phyloP scores from a whole-genome alignment of 768 basidiomycete genomes.

The Mrakia hoshinonis region DNA sequence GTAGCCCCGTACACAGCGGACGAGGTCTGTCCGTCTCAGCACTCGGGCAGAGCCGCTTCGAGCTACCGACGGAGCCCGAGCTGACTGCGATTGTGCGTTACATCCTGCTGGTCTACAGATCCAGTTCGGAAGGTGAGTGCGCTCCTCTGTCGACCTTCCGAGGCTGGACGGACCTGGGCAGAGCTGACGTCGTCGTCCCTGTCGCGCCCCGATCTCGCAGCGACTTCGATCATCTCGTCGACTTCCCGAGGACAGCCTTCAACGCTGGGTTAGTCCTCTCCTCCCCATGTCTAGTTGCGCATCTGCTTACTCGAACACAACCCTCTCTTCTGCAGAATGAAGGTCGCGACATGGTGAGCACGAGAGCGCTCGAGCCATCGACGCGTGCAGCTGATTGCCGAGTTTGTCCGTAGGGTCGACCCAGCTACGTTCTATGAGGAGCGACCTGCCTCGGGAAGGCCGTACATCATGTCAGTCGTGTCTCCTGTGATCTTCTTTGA shows the following conservation, averaged over 20 bases:
- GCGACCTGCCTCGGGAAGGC: slow-evolving; percentile 28
- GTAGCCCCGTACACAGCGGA: slow-evolving; percentile 31
- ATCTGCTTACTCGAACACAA: too few relatives aligned
- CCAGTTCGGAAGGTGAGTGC: slow-evolving; percentile 18
- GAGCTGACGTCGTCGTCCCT: neutral
- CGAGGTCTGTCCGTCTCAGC: slow-evolving; percentile 30
- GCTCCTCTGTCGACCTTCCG: neutral
- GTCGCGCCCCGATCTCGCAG: neutral
- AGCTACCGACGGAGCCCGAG: too few relatives aligned
- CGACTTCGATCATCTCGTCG: slow-evolving; percentile 34
- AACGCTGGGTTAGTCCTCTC: slow-evolving; percentile 27
- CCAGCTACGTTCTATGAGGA: slow-evolving; percentile 31
- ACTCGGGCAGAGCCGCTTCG: neutral
- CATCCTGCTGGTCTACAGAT: neutral
- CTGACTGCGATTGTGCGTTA: too few relatives aligned
- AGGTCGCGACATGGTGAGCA: slow-evolving; percentile 6
- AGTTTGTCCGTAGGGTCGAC: slow-evolving; percentile 4
- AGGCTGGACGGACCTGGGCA: too few relatives aligned
- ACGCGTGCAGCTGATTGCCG: neutral
- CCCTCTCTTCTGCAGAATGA: neutral
- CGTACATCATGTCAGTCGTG: slow-evolving; percentile 33
- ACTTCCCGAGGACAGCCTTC: slow-evolving; percentile 32
- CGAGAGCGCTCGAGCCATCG: neutral
- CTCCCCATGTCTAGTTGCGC: neutral
- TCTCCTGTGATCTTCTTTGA: too few relatives aligned